These are phyloP conservation scores for Aspergillus baeticus DNA, from an alignment of 495 filamentous ascomycete genomes.

Conservation along the genomic window DNA sequence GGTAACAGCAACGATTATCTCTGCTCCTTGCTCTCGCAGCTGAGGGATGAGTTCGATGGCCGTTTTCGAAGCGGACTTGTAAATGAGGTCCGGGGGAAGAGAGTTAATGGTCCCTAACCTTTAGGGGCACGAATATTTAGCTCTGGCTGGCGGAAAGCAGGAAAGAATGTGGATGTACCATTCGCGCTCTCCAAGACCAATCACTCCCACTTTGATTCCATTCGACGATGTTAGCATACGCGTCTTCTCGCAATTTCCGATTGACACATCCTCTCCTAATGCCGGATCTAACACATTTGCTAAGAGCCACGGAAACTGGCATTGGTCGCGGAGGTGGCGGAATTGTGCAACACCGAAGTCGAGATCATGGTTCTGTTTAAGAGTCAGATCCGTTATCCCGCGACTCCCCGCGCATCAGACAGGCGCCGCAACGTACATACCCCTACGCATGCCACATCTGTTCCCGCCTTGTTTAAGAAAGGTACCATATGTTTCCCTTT, in stretches of 20 bases:
- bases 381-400: constrained; percentile 7
- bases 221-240: constrained; percentile 74
- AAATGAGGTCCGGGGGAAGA: constrained; percentile 75
- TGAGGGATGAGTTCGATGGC: constrained; percentile 68
- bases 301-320: constrained; percentile 84
- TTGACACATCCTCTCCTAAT: constrained; percentile 63
- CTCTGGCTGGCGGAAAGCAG: background rate
- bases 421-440: constrained; percentile 45
- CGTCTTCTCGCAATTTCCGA: constrained; percentile 68
- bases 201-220: constrained; percentile 80
- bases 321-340: constrained; percentile 66
- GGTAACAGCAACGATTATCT: constrained; percentile 76
- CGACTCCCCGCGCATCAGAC: background rate
- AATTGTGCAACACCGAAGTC: constrained; percentile 89
- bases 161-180: constrained; percentile 38
- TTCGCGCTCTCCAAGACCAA: constrained; percentile 78
- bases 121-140: background rate
- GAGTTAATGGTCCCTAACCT: constrained; percentile 88
- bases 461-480: constrained; percentile 74
- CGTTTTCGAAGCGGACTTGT: constrained; percentile 69
- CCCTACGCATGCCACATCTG: constrained; percentile 75
- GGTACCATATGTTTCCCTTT: constrained; percentile 91
- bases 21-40: constrained; percentile 72
- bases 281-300: constrained; percentile 83
- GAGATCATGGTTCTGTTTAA: constrained; percentile 78